Conservation (phyloP, 179 eudicot species). For the Sideroxylon spinosum region DNA sequence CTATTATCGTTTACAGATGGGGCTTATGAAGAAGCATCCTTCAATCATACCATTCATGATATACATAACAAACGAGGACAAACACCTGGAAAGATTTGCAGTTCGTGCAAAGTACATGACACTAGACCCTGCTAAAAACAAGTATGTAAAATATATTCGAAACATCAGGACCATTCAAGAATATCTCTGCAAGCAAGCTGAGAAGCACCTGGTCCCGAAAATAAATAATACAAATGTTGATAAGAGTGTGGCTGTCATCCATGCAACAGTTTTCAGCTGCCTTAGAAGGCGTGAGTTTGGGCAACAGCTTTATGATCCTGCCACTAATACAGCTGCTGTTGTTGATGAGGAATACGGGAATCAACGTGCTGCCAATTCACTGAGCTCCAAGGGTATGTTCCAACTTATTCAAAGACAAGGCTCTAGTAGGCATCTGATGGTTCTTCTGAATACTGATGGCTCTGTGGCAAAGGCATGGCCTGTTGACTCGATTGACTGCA, state of each 20-base stretch:
- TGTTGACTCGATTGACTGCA: conserved; percentile 46
- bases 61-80: conserved; percentile 80
- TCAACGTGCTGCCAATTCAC: conserved; percentile 83
- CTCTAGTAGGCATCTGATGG: conserved; percentile 86
- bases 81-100: conserved; percentile 93
- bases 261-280: conserved; percentile 72
- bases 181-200: conserved; percentile 82
- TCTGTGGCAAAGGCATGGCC: conserved; percentile 99
- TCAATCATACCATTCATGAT: conserved; percentile 93
- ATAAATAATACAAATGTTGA: conserved; percentile 93
- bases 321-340: conserved; percentile 66
- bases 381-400: conserved; percentile 92
- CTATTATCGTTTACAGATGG: conserved; percentile 59
- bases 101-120: conserved; percentile 98
- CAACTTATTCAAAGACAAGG: conserved; percentile 93
- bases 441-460: conserved; percentile 82
- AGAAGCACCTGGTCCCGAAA: conserved; percentile 89
- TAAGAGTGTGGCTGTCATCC: conserved; percentile 88
- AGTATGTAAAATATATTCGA: conserved; percentile 79
- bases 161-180: conserved; percentile 91
- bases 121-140: conserved; percentile 83
- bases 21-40: conserved; percentile 96
- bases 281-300: conserved; percentile 69
- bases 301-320: conserved; percentile 74
- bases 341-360: conserved; percentile 80